These are phyloP conservation scores for Musa troglodytarum DNA, from an alignment of 176 grass and related monocot genomes.

Conservation along the genomic window DNA sequence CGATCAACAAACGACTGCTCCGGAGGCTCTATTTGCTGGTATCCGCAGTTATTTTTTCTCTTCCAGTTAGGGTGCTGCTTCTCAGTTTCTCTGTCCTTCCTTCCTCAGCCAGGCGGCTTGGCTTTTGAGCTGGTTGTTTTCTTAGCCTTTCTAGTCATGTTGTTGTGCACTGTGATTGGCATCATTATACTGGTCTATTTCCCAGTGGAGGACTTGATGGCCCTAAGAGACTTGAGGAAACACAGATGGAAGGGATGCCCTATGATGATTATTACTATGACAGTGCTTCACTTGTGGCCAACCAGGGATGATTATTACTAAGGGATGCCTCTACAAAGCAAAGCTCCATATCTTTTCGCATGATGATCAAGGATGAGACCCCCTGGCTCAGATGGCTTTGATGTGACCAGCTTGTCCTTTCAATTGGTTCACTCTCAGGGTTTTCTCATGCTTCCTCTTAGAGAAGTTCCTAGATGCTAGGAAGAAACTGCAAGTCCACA, in stretches of 20 bases:
- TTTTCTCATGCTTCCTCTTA: slow-evolving; percentile 85
- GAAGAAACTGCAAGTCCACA: not conserved
- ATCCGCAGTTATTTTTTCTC: slow-evolving; percentile 55
- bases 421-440: slow-evolving; percentile 46
- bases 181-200: slow-evolving; percentile 69
- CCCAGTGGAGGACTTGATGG: slow-evolving; percentile 69
- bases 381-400: slow-evolving; percentile 29
- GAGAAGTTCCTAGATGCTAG: slow-evolving; percentile 72
- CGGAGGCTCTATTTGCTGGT: slow-evolving; percentile 63
- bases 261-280: slow-evolving; percentile 86
- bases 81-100: slow-evolving; percentile 69
- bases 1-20: slow-evolving; percentile 75
- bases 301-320: slow-evolving; percentile 81
- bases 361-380: slow-evolving; percentile 75
- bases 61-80: slow-evolving; percentile 72
- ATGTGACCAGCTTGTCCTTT: slow-evolving; percentile 38
- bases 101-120: slow-evolving; percentile 42
- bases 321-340: slow-evolving; percentile 79
- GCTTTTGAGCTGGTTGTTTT: slow-evolving; percentile 60
- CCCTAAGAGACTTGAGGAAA: slow-evolving; percentile 30
- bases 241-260: slow-evolving; percentile 48
- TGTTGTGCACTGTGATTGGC: slow-evolving; percentile 53
- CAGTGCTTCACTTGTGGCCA: slow-evolving; percentile 43
- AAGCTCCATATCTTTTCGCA: slow-evolving; percentile 90
- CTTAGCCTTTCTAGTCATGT: slow-evolving; percentile 58